A percentile compares a stretch with the other conserved stretches of the same genome.
These are phyloP conservation scores for Tolypocladium pustulatum DNA, from an alignment of 2,329 filamentous ascomycete species.

Conservation along the genomic window DNA sequence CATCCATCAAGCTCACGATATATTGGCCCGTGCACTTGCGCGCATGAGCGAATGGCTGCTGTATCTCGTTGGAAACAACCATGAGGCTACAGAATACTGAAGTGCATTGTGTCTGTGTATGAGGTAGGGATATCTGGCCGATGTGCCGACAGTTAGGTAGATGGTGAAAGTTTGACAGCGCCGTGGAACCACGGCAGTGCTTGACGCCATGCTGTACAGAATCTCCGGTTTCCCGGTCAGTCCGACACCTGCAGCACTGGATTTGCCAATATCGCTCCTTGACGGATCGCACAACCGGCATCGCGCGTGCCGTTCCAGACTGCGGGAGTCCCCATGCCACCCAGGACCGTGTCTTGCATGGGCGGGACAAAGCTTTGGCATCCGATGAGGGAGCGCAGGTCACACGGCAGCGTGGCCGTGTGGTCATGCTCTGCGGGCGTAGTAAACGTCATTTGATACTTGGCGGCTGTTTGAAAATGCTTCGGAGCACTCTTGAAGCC, in stretches of 20 bases:
- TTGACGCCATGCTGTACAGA: neutral
- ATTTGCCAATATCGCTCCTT: neutral
- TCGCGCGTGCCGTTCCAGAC: neutral
- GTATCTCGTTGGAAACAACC: neutral
- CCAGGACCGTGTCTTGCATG: neutral
- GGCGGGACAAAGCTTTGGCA: neutral
- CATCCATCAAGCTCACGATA: neutral
- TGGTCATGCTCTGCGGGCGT: neutral
- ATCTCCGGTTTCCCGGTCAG: neutral
- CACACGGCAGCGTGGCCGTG: neutral
- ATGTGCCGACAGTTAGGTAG: neutral
- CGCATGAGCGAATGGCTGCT: neutral
- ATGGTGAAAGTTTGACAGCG: neutral
- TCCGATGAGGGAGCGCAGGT: neutral
- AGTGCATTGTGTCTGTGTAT: neutral
- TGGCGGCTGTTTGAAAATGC: neutral
- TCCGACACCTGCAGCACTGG: neutral
- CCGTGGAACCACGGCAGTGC: neutral
- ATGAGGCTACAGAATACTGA: neutral
- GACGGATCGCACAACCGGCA: neutral
- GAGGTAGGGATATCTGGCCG: neutral
- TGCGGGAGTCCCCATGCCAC: neutral
- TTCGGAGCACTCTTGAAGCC: neutral
- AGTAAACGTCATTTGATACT: neutral
- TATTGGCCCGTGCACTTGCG: neutral